Evolutionary conservation across 495 filamentous ascomycete genomes (phyloP).

Genomic region (Podospora pseudoanserina): DNA sequence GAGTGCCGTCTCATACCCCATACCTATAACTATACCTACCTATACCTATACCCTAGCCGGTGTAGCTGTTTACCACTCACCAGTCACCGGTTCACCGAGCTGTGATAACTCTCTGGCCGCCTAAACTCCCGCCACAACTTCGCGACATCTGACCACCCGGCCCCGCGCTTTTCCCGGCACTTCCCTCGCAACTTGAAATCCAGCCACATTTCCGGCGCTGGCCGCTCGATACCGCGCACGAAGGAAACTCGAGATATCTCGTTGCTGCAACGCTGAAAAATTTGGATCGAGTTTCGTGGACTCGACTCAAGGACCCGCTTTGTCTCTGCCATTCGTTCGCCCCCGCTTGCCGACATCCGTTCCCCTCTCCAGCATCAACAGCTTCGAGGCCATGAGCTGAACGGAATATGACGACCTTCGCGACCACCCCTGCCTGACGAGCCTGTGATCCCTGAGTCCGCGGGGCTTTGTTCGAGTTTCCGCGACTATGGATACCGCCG

Average conservation of each 20-base stretch:
- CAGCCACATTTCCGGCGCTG: not conserved
- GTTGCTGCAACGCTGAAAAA: slow-evolving; percentile 7
- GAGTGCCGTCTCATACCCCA: no score
- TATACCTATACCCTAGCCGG: not conserved
- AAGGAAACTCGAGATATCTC: not conserved
- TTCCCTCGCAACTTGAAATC: not conserved
- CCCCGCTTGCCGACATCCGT: slow-evolving; percentile 24
- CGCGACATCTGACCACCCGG: not conserved
- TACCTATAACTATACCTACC: no score
- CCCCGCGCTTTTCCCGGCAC: not conserved
- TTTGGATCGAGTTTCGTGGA: not conserved
- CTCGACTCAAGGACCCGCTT: slow-evolving; percentile 15
- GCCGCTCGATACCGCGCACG: not conserved
- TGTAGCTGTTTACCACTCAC: not conserved
- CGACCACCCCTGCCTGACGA: slow-evolving; percentile 31
- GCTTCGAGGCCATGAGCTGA: slow-evolving; percentile 24
- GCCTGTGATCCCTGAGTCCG: slow-evolving; percentile 27
- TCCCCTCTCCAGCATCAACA: slow-evolving; percentile 7
- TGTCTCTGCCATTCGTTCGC: slow-evolving; percentile 9
- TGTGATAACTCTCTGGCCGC: not conserved
- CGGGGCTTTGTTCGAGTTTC: slow-evolving; percentile 7
- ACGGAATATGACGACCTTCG: slow-evolving; percentile 39
- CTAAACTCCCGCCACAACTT: not conserved
- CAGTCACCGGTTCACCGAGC: not conserved
- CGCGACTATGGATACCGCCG: slow-evolving; percentile 47